Base-by-base conservation (phyloP, 768 basidiomycete species). In the Tulasnella sp. region DNA sequence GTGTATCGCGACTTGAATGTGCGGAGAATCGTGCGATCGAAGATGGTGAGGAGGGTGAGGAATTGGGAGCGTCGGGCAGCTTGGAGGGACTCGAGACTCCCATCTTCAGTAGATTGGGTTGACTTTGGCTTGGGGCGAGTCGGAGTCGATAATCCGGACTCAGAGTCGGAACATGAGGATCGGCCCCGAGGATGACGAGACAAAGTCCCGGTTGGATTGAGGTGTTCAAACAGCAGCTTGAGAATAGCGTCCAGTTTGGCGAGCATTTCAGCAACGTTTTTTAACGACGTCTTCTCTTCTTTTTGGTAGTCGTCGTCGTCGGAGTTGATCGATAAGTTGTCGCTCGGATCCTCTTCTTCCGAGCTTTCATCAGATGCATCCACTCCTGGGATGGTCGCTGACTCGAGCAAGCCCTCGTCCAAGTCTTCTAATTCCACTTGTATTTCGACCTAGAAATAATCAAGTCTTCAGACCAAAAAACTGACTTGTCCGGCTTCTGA, bases 1-100 rank as follows among this genome's bases (percentile, higher is more conserved):
- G 94, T 95, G 80, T 98, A 97, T 42, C 95, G 91, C 0, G 95
- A 97, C 77, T 95, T 95, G 83, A 97, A 97, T 1, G 97, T 98
- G 42, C 89, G 91, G 65, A 99, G 86, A 78, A 99, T 94, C 41
- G 89, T 89, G 44, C 93, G 88, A 79, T 97, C 94, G 77, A 99
- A 99, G 75, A 98, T 94, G 75, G 90, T 88, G 67, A 99, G 87
- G 26, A 99, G 89, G 35, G 90, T 86, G 76, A 91, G 86, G 79
- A 98, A 98, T 75, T 92, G 92, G 1, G 86, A 78, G 6, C 84
- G 84, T 32, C 83, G 85, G 37, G 82, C 77, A 4, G 80, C 78
- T 62, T 82, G 83, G 32, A 79, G 78, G 52, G 79, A 78, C 74
- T 82, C 81, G 76, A 76, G 62, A 64, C 70, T 8, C 52, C 32